phyloP scores from a whole-genome alignment of 495 filamentous ascomycete species.

The Hyaloscypha bicolor region DNA sequence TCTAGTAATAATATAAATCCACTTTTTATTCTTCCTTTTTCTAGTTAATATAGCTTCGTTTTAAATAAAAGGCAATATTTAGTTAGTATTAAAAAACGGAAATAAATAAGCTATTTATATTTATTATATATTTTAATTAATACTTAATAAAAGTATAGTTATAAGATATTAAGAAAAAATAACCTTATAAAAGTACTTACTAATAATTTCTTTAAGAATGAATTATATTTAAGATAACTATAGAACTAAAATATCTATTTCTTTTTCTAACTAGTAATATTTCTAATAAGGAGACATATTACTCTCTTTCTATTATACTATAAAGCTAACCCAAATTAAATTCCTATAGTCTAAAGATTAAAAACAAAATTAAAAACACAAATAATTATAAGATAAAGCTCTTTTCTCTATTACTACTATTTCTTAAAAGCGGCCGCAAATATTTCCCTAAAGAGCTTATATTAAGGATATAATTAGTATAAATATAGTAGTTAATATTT shows the following conservation, averaged over 20 bases:
- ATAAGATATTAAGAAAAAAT: slow-evolving; percentile 29
- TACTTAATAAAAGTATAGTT: slow-evolving; percentile 20
- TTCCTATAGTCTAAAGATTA: slow-evolving; percentile 21
- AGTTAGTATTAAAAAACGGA: slow-evolving; percentile 24
- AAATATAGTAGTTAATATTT: slow-evolving; percentile 20
- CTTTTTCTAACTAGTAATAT: too few species aligned
- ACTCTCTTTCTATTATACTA: slow-evolving; percentile 28
- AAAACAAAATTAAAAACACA: too few species aligned
- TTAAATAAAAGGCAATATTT: slow-evolving; percentile 31
- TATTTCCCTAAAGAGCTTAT: slow-evolving; percentile 16
- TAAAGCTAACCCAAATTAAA: slow-evolving; percentile 34
- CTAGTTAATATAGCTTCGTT: slow-evolving; percentile 33
- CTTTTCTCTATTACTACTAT: slow-evolving; percentile 12
- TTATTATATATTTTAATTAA: slow-evolving; percentile 26
- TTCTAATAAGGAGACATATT: slow-evolving; percentile 33
- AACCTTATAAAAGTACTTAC: slow-evolving; percentile 25
- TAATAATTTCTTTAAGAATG: slow-evolving; percentile 23
- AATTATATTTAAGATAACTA: slow-evolving; percentile 25
- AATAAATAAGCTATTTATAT: too few species aligned
- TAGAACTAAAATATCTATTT: slow-evolving; percentile 19
- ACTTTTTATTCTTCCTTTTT: slow-evolving; percentile 27
- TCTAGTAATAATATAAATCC: slow-evolving; percentile 28
- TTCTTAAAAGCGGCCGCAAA: slow-evolving; percentile 24
- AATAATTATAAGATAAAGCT: slow-evolving; percentile 25
- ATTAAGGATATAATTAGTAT: slow-evolving; percentile 19